Base-by-base conservation (phyloP, 2,329 filamentous ascomycete species). In the Pestalotiopsis sp. region DNA sequence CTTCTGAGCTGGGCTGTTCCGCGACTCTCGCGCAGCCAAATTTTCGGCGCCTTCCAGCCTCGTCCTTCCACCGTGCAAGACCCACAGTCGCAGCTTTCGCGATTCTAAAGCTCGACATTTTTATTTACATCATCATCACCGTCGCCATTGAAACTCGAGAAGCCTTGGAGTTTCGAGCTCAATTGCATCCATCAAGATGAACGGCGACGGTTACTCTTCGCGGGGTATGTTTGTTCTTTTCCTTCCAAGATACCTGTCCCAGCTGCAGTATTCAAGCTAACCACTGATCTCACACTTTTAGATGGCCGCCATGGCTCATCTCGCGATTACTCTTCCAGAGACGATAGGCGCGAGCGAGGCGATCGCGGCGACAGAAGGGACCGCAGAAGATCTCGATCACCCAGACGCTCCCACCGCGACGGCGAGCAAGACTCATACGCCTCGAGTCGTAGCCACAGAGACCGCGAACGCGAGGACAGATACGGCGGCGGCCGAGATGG, bases 381-480 rank as follows among this genome's bases (percentile, higher is more conserved):
- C 60, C 73, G 75, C 31, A 17, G 74, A 73, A 65, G 77, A 76
- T 75, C 73, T 74, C 74, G 74, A 74, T 98, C 95, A 20, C 95
- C 95, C 68, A 85, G 91, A 71, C 81, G 85, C 68, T 83, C 86
- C 73, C 90, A 93, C 74, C 92, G 92, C 74, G 92, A 96, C 65
- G 87, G 89, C 69, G 77, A 79, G 67, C 78, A 75, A 59, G 94
- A 98, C 81, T 91, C 93, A 68, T 98, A 98, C 82, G 97, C 95
- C 23, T 94, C 93, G 5, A 97, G 94, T 81, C 92, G 95, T 74
- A 95, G 92, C 83, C 97, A 97, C 80, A 90, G 95, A 78, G 95
- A 97, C 79, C 88, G 95, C 71, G 95, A 98, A 83, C 92, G 95
- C 71, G 95, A 98, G 81, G 95, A 98, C 75, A 89, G 95, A 78